These are phyloP conservation scores for Candida sojae DNA, from an alignment of 1,139 yeast genomes.

Conservation along the genomic window DNA sequence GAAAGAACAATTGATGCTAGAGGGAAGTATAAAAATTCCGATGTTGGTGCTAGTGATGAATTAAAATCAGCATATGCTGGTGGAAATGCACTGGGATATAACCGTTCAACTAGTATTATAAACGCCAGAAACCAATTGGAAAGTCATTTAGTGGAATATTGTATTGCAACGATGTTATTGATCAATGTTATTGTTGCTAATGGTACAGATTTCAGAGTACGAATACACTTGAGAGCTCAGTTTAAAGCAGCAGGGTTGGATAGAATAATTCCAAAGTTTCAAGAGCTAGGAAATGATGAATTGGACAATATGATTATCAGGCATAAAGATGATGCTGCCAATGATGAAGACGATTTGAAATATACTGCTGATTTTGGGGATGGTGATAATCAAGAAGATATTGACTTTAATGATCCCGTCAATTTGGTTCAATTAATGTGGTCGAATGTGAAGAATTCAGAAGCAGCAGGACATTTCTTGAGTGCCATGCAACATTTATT, in stretches of 20 bases:
- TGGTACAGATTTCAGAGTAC: constrained; percentile 62
- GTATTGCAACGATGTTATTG: constrained; percentile 74
- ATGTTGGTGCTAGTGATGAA: constrained; percentile 95
- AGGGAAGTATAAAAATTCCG: constrained; percentile 80
- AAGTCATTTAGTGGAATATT: constrained; percentile 75
- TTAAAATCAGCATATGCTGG: constrained; percentile 50
- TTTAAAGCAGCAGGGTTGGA: constrained; percentile 76
- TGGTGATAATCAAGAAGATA: constrained; percentile 27
- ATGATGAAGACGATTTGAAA: constrained; percentile 68
- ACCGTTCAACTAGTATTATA: constrained; percentile 19
- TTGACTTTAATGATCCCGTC: constrained; percentile 74
- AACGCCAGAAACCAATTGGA: constrained; percentile 37
- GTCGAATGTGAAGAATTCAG: constrained; percentile 70
- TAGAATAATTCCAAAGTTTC: constrained; percentile 62
- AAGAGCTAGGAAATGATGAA: constrained; percentile 60
- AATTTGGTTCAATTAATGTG: constrained; percentile 70
- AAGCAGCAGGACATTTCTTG: constrained; percentile 68
- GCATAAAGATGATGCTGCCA: constrained; percentile 65
- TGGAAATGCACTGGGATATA: not conserved
- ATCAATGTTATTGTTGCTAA: constrained; percentile 72
- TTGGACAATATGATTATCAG: constrained; percentile 67
- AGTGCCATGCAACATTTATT: constrained; percentile 86
- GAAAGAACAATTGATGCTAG: constrained; percentile 80
- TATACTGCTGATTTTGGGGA: constrained; percentile 60
- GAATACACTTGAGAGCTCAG: constrained; percentile 77